phyloP scores from a whole-genome alignment of 1,284 basidiomycete genomes.

The Lignosus rhinocerotis region DNA sequence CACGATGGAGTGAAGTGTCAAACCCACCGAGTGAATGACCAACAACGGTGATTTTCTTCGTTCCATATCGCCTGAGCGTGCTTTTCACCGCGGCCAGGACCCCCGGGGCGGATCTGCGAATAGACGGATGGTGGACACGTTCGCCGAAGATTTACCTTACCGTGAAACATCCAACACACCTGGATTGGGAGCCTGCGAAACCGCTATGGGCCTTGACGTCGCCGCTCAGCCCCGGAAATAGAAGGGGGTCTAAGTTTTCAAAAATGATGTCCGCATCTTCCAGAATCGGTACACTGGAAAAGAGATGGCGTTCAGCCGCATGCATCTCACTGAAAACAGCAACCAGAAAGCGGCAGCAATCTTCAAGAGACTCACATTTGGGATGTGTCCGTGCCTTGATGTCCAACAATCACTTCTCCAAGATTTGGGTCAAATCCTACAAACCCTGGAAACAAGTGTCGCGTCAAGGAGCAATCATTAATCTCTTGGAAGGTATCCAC shows the following conservation, averaged over 20 bases:
- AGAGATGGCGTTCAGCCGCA: neutral
- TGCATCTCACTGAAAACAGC: too few species aligned
- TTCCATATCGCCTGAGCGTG: constrained; percentile 30
- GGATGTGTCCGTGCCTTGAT: constrained; percentile 52
- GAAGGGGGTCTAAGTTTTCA: constrained; percentile 28
- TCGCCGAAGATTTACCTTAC: neutral
- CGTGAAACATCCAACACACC: constrained; percentile 34
- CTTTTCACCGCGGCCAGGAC: constrained; percentile 40
- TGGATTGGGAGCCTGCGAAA: constrained; percentile 52
- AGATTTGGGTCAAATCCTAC: constrained; percentile 49
- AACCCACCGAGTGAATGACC: constrained; percentile 44
- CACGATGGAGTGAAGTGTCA: neutral
- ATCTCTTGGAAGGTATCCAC: constrained; percentile 27
- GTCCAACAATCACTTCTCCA: constrained; percentile 48
- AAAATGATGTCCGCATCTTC: constrained; percentile 36
- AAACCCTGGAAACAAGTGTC: constrained; percentile 35
- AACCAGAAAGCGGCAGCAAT: neutral
- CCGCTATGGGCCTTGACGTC: constrained; percentile 55
- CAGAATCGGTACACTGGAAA: constrained; percentile 31
- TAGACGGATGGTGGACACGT: neutral
- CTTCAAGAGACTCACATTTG: constrained; percentile 44
- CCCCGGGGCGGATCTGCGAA: constrained; percentile 33
- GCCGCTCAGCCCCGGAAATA: constrained; percentile 58
- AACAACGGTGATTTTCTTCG: constrained; percentile 36
- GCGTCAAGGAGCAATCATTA: constrained; percentile 5